phyloP scores from a whole-genome alignment of 2,329 filamentous ascomycete genomes.

The Phyllosticta paracitricarpa region DNA sequence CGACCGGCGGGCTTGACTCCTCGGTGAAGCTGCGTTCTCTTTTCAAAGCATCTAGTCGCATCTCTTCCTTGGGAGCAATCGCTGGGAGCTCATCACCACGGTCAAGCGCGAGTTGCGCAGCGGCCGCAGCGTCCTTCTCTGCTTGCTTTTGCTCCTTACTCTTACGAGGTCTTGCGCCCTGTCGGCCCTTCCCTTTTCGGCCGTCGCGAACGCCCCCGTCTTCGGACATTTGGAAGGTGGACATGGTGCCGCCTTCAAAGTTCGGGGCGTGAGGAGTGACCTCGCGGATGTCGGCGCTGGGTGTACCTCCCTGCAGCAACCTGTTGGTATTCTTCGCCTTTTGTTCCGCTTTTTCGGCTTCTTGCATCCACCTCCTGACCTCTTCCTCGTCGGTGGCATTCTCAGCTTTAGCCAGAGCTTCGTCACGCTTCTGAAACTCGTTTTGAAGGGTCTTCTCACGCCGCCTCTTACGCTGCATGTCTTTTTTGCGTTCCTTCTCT shows the following conservation, averaged over 20 bases:
- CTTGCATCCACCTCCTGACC: constrained; percentile 67
- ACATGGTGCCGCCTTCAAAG: constrained; percentile 75
- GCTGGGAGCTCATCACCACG: constrained; percentile 62
- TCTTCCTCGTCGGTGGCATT: constrained; percentile 75
- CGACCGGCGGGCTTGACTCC: constrained; percentile 26
- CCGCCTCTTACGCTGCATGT: constrained; percentile 95
- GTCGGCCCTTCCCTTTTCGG: constrained; percentile 40
- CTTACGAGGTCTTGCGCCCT: constrained; percentile 66
- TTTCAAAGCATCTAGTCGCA: constrained; percentile 34
- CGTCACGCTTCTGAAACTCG: constrained; percentile 72
- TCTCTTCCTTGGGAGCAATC: constrained; percentile 50
- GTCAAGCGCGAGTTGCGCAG: constrained; percentile 74
- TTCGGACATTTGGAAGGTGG: constrained; percentile 66
- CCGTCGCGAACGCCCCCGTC: constrained; percentile 29
- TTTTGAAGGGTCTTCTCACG: constrained; percentile 91
- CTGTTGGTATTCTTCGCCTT: constrained; percentile 87
- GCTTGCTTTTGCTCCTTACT: constrained; percentile 66
- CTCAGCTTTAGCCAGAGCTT: constrained; percentile 67
- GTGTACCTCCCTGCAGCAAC: constrained; percentile 73
- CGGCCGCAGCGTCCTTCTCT: constrained; percentile 68
- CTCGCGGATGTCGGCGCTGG: constrained; percentile 60
- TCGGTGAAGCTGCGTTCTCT: constrained; percentile 38
- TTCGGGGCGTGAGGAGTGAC: constrained; percentile 66
- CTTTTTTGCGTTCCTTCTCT: constrained; percentile 98
- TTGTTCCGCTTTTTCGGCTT: constrained; percentile 82